A percentile compares a stretch with the other conserved stretches of the same genome.
phyloP scores from a whole-genome alignment of 1,284 basidiomycete species.

The Microbotryum silenes-acaulis region DNA sequence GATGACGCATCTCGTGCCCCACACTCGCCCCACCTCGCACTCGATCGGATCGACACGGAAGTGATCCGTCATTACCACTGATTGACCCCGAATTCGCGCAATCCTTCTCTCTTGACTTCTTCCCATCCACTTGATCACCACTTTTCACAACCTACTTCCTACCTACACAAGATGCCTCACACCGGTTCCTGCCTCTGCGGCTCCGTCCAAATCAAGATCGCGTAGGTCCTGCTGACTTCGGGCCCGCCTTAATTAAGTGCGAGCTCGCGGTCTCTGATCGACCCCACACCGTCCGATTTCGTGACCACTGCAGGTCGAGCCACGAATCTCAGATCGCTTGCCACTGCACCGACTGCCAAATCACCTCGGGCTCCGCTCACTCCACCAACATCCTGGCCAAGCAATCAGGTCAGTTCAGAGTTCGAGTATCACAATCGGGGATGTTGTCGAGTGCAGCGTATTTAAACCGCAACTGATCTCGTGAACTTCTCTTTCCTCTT shows the following conservation, averaged over 20 bases:
- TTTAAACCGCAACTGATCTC: conserved; percentile 1
- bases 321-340: conserved; percentile 6
- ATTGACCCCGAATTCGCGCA: too few relatives aligned
- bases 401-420: too few relatives aligned
- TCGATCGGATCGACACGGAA: too few relatives aligned
- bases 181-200: conserved; percentile 3
- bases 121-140: too few relatives aligned
- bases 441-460: too few relatives aligned
- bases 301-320: not conserved
- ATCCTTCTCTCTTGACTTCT: too few relatives aligned
- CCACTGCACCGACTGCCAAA: conserved; percentile 31
- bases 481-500: not conserved
- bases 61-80: too few relatives aligned
- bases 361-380: conserved; percentile 29
- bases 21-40: too few relatives aligned
- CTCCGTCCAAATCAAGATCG: not conserved
- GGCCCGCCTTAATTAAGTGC: not conserved
- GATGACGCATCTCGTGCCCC: too few relatives aligned
- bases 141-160: too few relatives aligned
- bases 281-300: not conserved
- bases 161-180: not conserved
- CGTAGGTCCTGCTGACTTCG: not conserved
- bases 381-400: conserved; percentile 33
- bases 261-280: not conserved
- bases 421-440: too few relatives aligned